phyloP scores from a whole-genome alignment of 148 eudicot species.

The Hydrangea macrophylla region DNA sequence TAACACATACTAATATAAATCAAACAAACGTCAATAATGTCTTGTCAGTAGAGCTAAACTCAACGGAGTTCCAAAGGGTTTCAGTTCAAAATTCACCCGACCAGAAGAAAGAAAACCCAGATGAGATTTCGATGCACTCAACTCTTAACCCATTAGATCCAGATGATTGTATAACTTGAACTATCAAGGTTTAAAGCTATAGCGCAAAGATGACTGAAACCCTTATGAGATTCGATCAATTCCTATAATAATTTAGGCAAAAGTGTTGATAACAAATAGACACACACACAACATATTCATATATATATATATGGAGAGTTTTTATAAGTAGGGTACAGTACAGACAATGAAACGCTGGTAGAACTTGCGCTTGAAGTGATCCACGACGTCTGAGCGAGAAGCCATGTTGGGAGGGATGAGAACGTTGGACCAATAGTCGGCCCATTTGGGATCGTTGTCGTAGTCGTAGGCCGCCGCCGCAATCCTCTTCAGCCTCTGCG shows the following conservation, averaged over 20 bases:
- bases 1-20: no score
- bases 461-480: slow-evolving; percentile 88
- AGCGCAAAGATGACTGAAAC: neutral
- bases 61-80: neutral
- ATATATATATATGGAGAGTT: neutral
- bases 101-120: neutral
- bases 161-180: neutral
- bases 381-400: slow-evolving; percentile 64
- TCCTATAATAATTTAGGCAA: slow-evolving; percentile 8
- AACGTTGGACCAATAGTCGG: slow-evolving; percentile 91
- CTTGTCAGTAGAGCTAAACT: no score
- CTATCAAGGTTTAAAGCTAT: neutral
- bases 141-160: neutral
- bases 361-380: slow-evolving; percentile 92
- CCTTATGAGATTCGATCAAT: neutral
- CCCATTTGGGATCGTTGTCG: slow-evolving; percentile 80
- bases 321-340: neutral
- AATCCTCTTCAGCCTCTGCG: slow-evolving; percentile 63
- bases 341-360: slow-evolving; percentile 90
- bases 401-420: slow-evolving; percentile 92
- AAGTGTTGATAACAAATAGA: neutral
- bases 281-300: neutral
- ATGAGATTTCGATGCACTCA: neutral
- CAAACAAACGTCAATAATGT: no score
- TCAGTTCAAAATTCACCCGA: neutral